These are phyloP conservation scores for Aspergillus neoniger DNA, from an alignment of 2,329 filamentous ascomycete species.

Conservation along the genomic window DNA sequence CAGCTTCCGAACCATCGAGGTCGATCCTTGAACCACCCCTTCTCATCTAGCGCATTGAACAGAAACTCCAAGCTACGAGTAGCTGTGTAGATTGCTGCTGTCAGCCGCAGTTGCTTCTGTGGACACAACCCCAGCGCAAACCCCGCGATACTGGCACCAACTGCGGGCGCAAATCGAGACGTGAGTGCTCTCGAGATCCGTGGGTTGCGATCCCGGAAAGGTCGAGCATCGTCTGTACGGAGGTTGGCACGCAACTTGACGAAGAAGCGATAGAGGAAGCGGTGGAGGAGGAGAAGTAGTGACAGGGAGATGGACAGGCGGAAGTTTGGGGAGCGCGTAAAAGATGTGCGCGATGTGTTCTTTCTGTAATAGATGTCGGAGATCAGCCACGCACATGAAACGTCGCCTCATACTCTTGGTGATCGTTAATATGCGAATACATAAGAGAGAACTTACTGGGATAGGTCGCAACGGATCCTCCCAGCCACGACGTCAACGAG, in stretches of 20 bases:
- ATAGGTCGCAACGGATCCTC: constrained; percentile 27
- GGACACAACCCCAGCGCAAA: constrained; percentile 78
- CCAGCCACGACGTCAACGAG: constrained; percentile 56
- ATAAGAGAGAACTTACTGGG: constrained; percentile 23
- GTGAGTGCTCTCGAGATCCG: constrained; percentile 73
- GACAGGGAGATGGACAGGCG: constrained; percentile 81
- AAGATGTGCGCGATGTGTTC: constrained; percentile 40
- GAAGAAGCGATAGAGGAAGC: constrained; percentile 88
- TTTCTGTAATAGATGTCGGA: constrained; percentile 22
- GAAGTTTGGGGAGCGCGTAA: constrained; percentile 64
- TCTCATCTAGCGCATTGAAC: constrained; percentile 80
- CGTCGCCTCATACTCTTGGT: neutral
- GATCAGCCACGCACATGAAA: neutral
- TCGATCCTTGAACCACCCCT: constrained; percentile 66
- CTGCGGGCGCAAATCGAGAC: constrained; percentile 78
- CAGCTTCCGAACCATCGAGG: constrained; percentile 86
- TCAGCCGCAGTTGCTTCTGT: constrained; percentile 70
- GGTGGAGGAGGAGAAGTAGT: constrained; percentile 82
- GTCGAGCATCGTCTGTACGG: constrained; percentile 73
- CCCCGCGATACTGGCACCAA: constrained; percentile 87
- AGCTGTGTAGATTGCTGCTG: constrained; percentile 77
- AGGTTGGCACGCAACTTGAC: constrained; percentile 75
- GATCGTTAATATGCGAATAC: neutral
- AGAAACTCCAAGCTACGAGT: constrained; percentile 82
- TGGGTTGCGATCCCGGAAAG: constrained; percentile 82